Evolutionary conservation across 495 filamentous ascomycete genomes (phyloP).

Genomic region (Choiromyces venosus): DNA sequence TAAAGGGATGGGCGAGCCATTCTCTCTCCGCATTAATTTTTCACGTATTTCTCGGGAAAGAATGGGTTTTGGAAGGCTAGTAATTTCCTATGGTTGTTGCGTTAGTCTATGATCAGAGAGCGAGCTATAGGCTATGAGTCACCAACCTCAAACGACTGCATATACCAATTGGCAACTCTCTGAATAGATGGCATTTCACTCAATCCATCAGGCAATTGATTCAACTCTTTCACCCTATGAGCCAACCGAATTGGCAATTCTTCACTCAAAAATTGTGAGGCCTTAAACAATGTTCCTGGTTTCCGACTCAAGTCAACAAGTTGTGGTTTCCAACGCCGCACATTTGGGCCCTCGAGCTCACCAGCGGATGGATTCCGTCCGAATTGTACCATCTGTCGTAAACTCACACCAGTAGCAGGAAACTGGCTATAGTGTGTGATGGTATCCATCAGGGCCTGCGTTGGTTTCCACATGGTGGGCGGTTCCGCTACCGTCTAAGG

Average conservation of each 20-base stretch:
- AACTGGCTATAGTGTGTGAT: slow-evolving; percentile 98
- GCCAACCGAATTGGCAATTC: slow-evolving; percentile 95
- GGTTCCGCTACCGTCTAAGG: slow-evolving; percentile 15
- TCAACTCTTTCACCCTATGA: slow-evolving; percentile 89
- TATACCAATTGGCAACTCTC: slow-evolving; percentile 96
- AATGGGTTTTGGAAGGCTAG: slow-evolving; percentile 68
- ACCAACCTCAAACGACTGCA: slow-evolving; percentile 94
- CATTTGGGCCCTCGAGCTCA: slow-evolving; percentile 45
- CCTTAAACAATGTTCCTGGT: slow-evolving; percentile 87
- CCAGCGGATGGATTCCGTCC: slow-evolving; percentile 83
- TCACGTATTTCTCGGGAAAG: slow-evolving; percentile 72
- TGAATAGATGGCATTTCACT: slow-evolving; percentile 97
- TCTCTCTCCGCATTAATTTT: slow-evolving; percentile 66
- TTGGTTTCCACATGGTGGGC: slow-evolving; percentile 64
- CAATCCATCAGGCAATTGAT: slow-evolving; percentile 88
- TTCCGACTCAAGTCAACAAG: slow-evolving; percentile 35
- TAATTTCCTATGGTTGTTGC: slow-evolving; percentile 66
- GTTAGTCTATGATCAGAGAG: slow-evolving; percentile 4
- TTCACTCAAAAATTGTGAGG: slow-evolving; percentile 96
- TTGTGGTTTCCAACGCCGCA: slow-evolving; percentile 21
- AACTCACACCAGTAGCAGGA: slow-evolving; percentile 90
- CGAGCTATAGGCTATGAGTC: slow-evolving; percentile 8
- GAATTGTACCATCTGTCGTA: slow-evolving; percentile 99
- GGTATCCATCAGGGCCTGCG: slow-evolving; percentile 88
- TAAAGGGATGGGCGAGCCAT: slow-evolving; percentile 60